These are phyloP conservation scores for Sicyos baderoa DNA, from an alignment of 306 rosid genomes.

Conservation along the genomic window DNA sequence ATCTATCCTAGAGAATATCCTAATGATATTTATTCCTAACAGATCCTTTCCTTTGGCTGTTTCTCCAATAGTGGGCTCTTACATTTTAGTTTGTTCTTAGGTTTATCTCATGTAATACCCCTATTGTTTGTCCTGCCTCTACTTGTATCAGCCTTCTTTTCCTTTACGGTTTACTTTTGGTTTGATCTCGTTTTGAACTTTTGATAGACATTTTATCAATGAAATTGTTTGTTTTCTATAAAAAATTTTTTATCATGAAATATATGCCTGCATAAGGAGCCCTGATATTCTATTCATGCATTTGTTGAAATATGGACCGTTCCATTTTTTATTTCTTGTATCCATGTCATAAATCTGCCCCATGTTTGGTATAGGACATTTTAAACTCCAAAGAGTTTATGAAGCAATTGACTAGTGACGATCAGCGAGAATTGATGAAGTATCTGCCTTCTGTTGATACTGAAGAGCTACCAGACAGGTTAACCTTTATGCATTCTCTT, in stretches of 20 bases:
- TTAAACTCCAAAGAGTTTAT: slow-evolving; percentile 67
- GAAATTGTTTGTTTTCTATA: too few relatives aligned
- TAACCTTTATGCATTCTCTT: slow-evolving; percentile 23
- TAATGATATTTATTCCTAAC: too few relatives aligned
- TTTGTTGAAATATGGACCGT: slow-evolving; percentile 2
- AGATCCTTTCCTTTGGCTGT: too few relatives aligned
- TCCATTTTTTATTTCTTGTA: not conserved
- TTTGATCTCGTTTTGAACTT: too few relatives aligned
- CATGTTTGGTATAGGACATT: slow-evolving; percentile 43
- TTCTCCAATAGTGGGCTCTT: too few relatives aligned
- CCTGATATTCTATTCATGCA: not conserved
- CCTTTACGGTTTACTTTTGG: too few relatives aligned
- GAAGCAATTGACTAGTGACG: slow-evolving; percentile 66
- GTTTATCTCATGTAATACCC: too few relatives aligned
- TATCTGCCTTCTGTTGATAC: slow-evolving; percentile 67
- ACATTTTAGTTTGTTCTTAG: too few relatives aligned
- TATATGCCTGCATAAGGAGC: not conserved
- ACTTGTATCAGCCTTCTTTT: too few relatives aligned
- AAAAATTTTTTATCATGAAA: not conserved
- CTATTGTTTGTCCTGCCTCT: too few relatives aligned
- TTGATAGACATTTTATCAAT: too few relatives aligned
- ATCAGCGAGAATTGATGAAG: slow-evolving; percentile 69
- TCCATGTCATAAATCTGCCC: not conserved
- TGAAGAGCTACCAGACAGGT: slow-evolving; percentile 71
- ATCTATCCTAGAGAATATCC: too few relatives aligned